Evolutionary conservation across 163 green algal genomes (phyloP).

Genomic region (Prototheca wickerhamii): DNA sequence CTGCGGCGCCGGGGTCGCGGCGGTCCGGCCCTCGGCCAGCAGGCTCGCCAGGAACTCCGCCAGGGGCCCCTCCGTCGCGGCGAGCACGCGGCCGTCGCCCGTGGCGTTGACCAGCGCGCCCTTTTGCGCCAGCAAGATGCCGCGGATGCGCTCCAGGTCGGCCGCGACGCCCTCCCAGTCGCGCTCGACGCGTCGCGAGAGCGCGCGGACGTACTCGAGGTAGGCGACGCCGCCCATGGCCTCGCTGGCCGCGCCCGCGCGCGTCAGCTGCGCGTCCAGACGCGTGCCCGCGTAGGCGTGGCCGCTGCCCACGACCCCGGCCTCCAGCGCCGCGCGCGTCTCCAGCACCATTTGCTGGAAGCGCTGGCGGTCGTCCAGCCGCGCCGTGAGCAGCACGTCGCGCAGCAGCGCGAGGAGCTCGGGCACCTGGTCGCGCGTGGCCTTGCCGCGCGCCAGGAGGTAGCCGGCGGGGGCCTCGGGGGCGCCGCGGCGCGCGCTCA

Average conservation of each 20-base stretch:
- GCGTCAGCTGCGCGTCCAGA: constrained; percentile 72
- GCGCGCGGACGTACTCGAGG: constrained; percentile 73
- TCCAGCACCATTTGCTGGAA: constrained; percentile 95
- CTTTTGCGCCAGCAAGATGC: constrained; percentile 47
- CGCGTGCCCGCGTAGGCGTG: constrained; percentile 74
- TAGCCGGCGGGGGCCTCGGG: constrained; percentile 51
- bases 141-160: constrained; percentile 64
- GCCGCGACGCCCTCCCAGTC: constrained; percentile 80
- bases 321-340: constrained; percentile 80
- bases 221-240: constrained; percentile 85
- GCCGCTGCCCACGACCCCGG: constrained; percentile 58
- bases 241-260: constrained; percentile 47
- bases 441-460: constrained; percentile 85
- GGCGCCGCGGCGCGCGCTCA: constrained; percentile 33
- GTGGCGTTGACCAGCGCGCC: constrained; percentile 91
- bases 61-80: constrained; percentile 4
- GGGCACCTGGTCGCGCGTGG: constrained; percentile 70
- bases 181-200: constrained; percentile 69
- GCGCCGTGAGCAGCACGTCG: constrained; percentile 74
- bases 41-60: constrained; percentile 9
- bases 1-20: background rate
- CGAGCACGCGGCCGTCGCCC: constrained; percentile 69
- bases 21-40: constrained; percentile 1
- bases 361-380: constrained; percentile 80
- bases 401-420: constrained; percentile 73